These are phyloP conservation scores for Bipolaris zeicola DNA, from an alignment of 2,329 filamentous ascomycete genomes.

Conservation along the genomic window DNA sequence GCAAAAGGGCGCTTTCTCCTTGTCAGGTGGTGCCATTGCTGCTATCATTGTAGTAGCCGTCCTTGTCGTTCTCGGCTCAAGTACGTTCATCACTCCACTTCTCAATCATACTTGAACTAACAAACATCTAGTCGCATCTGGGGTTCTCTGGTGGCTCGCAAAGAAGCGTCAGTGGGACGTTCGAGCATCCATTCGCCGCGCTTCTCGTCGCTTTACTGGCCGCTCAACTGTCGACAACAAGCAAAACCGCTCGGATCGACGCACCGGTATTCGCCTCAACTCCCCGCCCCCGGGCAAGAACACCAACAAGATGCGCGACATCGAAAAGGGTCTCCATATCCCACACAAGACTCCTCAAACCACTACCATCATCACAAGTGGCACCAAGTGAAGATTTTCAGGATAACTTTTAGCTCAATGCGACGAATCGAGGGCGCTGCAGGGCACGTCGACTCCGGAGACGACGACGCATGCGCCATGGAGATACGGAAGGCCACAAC, in stretches of 20 bases:
- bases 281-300: constrained; percentile 40
- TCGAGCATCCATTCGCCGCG: constrained; percentile 71
- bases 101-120: constrained; percentile 14
- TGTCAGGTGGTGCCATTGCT: constrained; percentile 72
- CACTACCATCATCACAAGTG: constrained; percentile 45
- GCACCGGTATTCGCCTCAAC: constrained; percentile 44
- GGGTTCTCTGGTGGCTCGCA: constrained; percentile 75
- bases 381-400: constrained; percentile 14
- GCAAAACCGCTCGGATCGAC: constrained; percentile 42
- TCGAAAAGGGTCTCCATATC: constrained; percentile 43
- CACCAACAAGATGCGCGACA: constrained; percentile 29
- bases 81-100: constrained; percentile 55
- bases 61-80: constrained; percentile 64
- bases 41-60: constrained; percentile 78
- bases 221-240: constrained; percentile 39
- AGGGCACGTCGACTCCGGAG: constrained; percentile 5
- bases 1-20: constrained; percentile 62
- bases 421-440: neutral
- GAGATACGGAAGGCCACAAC: neutral
- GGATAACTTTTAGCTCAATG: neutral
- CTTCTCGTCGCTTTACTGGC: constrained; percentile 56
- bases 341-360: constrained; percentile 32
- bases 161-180: constrained; percentile 87
- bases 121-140: constrained; percentile 61
- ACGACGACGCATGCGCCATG: neutral